phyloP scores from a whole-genome alignment of 257 asterid species.

The Petunia secreta region DNA sequence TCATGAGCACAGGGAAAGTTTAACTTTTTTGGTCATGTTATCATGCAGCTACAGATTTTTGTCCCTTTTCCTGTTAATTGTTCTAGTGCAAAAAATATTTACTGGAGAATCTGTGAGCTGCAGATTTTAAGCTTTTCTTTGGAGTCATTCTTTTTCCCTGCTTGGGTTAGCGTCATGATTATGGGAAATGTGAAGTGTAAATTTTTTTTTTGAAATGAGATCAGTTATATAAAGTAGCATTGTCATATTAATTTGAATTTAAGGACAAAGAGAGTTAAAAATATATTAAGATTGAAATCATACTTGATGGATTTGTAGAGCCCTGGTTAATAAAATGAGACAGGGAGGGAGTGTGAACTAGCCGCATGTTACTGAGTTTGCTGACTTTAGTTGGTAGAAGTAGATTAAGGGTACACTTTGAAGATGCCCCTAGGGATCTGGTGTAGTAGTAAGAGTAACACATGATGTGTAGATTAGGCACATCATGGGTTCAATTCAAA shows the following conservation, averaged over 20 bases:
- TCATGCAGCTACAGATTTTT: not conserved
- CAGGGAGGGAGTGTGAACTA: not conserved
- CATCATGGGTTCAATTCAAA: too few relatives aligned
- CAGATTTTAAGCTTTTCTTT: not conserved
- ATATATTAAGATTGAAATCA: not conserved
- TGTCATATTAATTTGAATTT: not conserved
- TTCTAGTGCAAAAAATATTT: not conserved
- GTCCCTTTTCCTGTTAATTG: not conserved
- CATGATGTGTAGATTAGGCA: too few relatives aligned
- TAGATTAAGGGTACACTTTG: conserved; percentile 1
- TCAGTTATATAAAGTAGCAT: not conserved
- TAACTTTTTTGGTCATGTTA: not conserved
- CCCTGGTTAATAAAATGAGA: not conserved
- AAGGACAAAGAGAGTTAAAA: not conserved
- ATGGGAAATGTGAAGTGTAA: not conserved
- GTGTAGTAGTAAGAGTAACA: too few relatives aligned
- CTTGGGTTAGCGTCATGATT: not conserved
- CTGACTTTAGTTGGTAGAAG: not conserved
- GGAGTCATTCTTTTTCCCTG: conserved; percentile 1
- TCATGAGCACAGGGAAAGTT: not conserved
- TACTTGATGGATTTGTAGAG: not conserved
- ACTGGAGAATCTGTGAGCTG: not conserved
- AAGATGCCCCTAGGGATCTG: not conserved
- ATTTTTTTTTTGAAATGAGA: not conserved
- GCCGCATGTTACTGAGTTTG: too few relatives aligned